A percentile compares a stretch with the other conserved stretches of the same genome.
These are phyloP conservation scores for Calonectria pseudoreteaudii DNA, from an alignment of 2,329 filamentous ascomycete species.

Conservation along the genomic window DNA sequence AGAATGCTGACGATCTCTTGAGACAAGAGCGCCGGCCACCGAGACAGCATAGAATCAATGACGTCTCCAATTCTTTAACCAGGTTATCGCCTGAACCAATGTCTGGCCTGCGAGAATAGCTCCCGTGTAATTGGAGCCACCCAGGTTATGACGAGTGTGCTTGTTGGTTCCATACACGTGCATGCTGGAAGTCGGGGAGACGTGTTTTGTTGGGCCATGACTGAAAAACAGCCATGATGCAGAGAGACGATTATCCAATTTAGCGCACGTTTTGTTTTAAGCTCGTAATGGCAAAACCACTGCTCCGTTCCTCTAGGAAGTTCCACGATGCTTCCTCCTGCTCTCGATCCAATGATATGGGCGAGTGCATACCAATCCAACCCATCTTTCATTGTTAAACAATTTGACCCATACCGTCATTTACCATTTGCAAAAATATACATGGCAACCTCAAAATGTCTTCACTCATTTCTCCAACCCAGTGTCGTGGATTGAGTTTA, in stretches of 20 bases:
- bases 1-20: slow-evolving; percentile 5
- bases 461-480: neutral
- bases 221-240: neutral
- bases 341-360: neutral
- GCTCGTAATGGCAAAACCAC: neutral
- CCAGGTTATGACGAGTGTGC: neutral
- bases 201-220: neutral
- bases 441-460: neutral
- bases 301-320: neutral
- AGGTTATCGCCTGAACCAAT: neutral
- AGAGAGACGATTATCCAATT: neutral
- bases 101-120: neutral
- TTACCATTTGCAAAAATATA: neutral
- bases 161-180: neutral
- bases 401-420: neutral
- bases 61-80: neutral
- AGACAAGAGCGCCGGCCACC: neutral
- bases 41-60: neutral
- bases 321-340: neutral
- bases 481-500: neutral
- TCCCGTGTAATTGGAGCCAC: neutral
- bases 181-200: neutral
- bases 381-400: neutral
- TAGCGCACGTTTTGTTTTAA: neutral
- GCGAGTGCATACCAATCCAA: neutral